Evolutionary conservation across 1,139 yeast species (phyloP).

Genomic region (Blastobotrys capitulatus): DNA sequence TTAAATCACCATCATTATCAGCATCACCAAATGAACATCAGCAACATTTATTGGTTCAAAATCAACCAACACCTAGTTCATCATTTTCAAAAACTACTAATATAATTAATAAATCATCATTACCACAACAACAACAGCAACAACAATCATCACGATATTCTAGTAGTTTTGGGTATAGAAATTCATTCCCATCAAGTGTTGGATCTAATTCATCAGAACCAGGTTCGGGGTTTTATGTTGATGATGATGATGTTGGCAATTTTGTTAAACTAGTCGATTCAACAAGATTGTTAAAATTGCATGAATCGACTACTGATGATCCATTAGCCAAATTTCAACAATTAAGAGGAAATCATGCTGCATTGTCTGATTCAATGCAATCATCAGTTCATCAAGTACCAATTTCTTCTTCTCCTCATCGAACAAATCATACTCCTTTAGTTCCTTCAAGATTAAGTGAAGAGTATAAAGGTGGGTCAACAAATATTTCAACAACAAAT

Average conservation of each 20-base stretch:
- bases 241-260: constrained; percentile 70
- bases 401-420: constrained; percentile 33
- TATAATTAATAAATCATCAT: background rate
- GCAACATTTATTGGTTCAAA: background rate
- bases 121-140: too few species aligned
- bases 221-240: constrained; percentile 32
- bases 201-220: constrained; percentile 29
- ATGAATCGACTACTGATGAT: constrained; percentile 1
- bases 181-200: constrained; percentile 19
- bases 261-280: constrained; percentile 80
- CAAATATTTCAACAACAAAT: constrained; percentile 14
- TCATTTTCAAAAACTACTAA: background rate
- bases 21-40: constrained; percentile 29
- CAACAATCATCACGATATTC: too few species aligned
- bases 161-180: constrained; percentile 31
- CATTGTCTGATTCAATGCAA: constrained; percentile 36
- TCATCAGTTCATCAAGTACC: constrained; percentile 20
- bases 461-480: constrained; percentile 29
- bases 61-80: background rate
- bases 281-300: constrained; percentile 12
- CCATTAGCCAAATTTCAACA: constrained; percentile 44
- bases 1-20: constrained; percentile 35
- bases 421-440: constrained; percentile 31
- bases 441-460: constrained; percentile 34
- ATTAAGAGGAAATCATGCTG: constrained; percentile 42